Evolutionary conservation across 2,329 filamentous ascomycete genomes (phyloP), one percentile per base, ranked within the genome.

Genomic region (Verticillium nonalfalfae): DNA sequence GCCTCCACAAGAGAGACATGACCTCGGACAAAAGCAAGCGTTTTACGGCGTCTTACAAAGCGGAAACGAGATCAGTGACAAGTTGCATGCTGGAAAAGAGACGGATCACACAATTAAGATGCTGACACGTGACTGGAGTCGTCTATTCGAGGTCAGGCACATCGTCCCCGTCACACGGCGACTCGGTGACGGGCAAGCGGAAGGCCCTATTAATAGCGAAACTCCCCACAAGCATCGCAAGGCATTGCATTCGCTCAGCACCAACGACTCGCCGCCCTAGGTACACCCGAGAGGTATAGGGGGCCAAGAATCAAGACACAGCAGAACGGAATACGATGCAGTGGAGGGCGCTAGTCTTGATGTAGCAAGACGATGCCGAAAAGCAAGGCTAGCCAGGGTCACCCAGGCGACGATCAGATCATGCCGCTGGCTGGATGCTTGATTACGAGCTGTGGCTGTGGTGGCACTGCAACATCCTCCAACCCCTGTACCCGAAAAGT

Each of bases 351-450:
- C 57, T 58, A 58, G 13, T 4, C 57, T n/a, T 18, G 15, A 58
- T 45, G 14, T 14, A 21, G 57, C 50, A 34, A 58, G 15, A 14
- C 33, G 21, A 26, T 40, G 45, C 45, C 45, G 45, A 18, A n/a
- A 26, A 39, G 26, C 21, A 31, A 57, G 35, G 26, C 36, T 45
- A 33, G 18, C 57, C 38, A 33, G 57, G 57, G 57, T 50, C 57
- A 50, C 57, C 57, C 39, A 58, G 57, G 57, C 21, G 57, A 58
- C 39, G 57, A 58, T 58, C 57, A 14, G 55, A 36, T 21, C 34
- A 21, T 15, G 45, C 45, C 45, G 45, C 45, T 52, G 45, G 14
- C 18, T 52, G 45, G 45, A 52, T 52, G 45, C 45, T 52, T 52
- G 45, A 21, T n/a, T 52, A 52, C 45, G 45, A 52, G 45, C 45